phyloP scores from a whole-genome alignment of 768 basidiomycete species.

The Hemileccinum rubropunctum region DNA sequence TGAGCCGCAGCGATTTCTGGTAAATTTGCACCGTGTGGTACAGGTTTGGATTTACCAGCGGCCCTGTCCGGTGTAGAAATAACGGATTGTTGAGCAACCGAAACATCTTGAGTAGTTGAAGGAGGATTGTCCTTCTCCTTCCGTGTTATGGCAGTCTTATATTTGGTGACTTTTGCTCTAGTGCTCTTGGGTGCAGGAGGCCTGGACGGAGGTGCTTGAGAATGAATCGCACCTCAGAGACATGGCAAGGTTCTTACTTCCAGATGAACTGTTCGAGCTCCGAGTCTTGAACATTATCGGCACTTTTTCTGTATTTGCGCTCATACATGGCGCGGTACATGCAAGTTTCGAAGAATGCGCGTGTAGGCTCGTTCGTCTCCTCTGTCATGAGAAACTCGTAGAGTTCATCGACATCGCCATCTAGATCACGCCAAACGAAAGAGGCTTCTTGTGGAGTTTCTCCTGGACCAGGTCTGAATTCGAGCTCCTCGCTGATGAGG shows the following conservation, averaged over 20 bases:
- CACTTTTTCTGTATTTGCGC: constrained; percentile 75
- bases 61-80: constrained; percentile 14
- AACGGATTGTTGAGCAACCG: constrained; percentile 7
- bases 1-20: constrained; percentile 38
- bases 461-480: constrained; percentile 74
- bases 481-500: constrained; percentile 86
- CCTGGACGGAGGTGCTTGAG: constrained; percentile 9
- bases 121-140: constrained; percentile 7
- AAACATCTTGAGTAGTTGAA: constrained; percentile 1
- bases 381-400: constrained; percentile 88
- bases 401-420: constrained; percentile 88
- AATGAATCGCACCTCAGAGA: neutral
- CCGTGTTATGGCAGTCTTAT: constrained; percentile 11
- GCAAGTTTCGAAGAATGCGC: constrained; percentile 88
- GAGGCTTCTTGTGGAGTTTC: constrained; percentile 73
- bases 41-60: constrained; percentile 15
- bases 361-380: constrained; percentile 73
- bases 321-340: constrained; percentile 98
- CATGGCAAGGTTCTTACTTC: constrained; percentile 52
- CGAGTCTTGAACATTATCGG: constrained; percentile 62
- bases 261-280: constrained; percentile 81
- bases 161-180: constrained; percentile 15
- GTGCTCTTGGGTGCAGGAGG: constrained; percentile 21
- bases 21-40: constrained; percentile 17
- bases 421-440: constrained; percentile 89